Evolutionary conservation across 768 basidiomycete species (phyloP).

Genomic region (Mycena amicta): DNA sequence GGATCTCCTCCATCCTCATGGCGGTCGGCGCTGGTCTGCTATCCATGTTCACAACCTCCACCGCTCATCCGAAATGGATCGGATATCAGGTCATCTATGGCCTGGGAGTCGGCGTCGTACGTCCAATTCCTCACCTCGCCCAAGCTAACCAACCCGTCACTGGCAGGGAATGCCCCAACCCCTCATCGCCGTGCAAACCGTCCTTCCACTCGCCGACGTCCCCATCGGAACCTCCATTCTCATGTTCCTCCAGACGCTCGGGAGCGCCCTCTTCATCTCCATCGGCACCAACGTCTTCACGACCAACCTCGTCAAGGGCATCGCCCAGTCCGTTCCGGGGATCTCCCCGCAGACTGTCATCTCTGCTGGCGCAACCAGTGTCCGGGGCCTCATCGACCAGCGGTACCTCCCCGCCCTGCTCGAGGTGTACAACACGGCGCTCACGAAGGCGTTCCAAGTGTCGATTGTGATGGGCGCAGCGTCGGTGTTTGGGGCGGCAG

Average conservation of each 20-base stretch:
- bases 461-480: slow-evolving; percentile 4
- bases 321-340: slow-evolving; percentile 5
- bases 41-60: slow-evolving; percentile 29
- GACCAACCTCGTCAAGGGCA: background rate
- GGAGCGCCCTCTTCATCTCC: slow-evolving; percentile 25
- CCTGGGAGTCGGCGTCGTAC: slow-evolving; percentile 34
- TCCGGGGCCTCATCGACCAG: background rate
- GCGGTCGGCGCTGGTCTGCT: slow-evolving; percentile 42
- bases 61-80: slow-evolving; percentile 21
- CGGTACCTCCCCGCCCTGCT: slow-evolving; percentile 4
- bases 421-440: slow-evolving; percentile 14
- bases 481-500: slow-evolving; percentile 3
- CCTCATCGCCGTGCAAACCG: slow-evolving; percentile 23
- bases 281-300: slow-evolving; percentile 23
- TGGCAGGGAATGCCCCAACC: slow-evolving; percentile 25
- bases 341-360: slow-evolving; percentile 9
- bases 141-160: too few relatives aligned
- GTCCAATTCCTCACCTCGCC: too few relatives aligned
- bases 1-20: slow-evolving; percentile 31
- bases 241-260: slow-evolving; percentile 22
- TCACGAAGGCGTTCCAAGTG: slow-evolving; percentile 9
- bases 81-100: slow-evolving; percentile 28
- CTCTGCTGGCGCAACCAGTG: slow-evolving; percentile 7
- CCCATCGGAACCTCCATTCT: slow-evolving; percentile 19
- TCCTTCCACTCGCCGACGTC: slow-evolving; percentile 14